Base-by-base conservation (phyloP, 345 rosid genomes). In the Brassica nigra region DNA sequence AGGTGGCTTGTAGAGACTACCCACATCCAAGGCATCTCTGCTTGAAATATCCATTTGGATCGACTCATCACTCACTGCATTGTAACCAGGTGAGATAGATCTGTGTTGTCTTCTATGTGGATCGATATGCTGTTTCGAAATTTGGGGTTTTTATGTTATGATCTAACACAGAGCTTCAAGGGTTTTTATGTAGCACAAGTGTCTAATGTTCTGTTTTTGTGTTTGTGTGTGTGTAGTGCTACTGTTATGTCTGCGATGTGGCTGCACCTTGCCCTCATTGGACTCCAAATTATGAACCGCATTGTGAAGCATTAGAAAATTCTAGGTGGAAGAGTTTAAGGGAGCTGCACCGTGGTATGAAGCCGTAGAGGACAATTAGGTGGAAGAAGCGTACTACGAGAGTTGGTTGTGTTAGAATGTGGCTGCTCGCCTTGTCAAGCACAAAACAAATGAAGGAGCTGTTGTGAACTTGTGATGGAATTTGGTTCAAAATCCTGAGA, bases 1-100 rank as follows among this genome's bases (percentile, higher is more conserved):
- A 88, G 97, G 88, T 92, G 62, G 97, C 97, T 62, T 89, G 94
- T 61, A 85, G 97, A 72, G 97, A 89, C 65, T 88, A 73, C 47
- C 92, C 96, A n/a, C 97, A 91, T 85, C 64, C 94, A 9, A 87
- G 97, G 70, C 87, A 91, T 86, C 86, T 84, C 5, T 91, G 97
- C 47, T 30, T 62, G n/a, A 81, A 81, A 66, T 87, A 31, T 30
- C 94, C 96, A 4, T 92, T 92, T 78, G 83, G 62, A 9, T 37
- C 76, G 8, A 86, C 90, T 3, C 66, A 81, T 8, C 94, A 88
- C 15, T 79, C 83, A 66, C 79, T 5, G 5, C 76, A 78, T 39
- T 92, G 92, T 64, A 33, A 77, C 23, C 61, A 83, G 88, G 97
- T 87, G 83, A 81, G 4, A 42, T 14, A 27, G 54, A 65, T 33